Conservation (phyloP, 148 eudicot genomes). For the Fagopyrum esculentum region DNA sequence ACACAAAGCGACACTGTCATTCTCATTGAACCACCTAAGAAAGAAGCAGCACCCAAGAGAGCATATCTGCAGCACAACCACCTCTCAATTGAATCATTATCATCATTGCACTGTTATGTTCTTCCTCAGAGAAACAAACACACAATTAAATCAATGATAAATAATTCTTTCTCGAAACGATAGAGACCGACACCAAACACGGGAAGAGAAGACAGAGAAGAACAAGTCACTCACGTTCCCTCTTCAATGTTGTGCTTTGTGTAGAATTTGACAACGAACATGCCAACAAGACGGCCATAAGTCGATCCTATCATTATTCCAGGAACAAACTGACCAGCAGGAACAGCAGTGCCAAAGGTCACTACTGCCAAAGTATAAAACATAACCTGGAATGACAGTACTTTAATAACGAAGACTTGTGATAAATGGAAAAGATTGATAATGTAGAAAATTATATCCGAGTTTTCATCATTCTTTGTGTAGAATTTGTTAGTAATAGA, state of each 20-base stretch:
- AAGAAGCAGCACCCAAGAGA: slow-evolving; percentile 94
- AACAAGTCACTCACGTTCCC: slow-evolving; percentile 72
- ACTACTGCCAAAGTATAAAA: slow-evolving; percentile 86
- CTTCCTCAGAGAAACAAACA: background rate
- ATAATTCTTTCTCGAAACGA: too few species aligned
- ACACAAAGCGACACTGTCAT: slow-evolving; percentile 97
- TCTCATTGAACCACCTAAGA: slow-evolving; percentile 98
- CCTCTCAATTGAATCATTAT: background rate
- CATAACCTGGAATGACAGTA: slow-evolving; percentile 56
- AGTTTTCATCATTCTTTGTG: too few species aligned
- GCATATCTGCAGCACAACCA: slow-evolving; percentile 57
- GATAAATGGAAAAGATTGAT: background rate
- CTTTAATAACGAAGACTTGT: background rate
- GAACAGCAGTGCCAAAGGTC: slow-evolving; percentile 97
- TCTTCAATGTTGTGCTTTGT: slow-evolving; percentile 90
- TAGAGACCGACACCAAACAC: background rate
- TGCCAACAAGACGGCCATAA: slow-evolving; percentile 98
- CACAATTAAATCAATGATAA: too few species aligned
- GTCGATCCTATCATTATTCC: slow-evolving; percentile 99
- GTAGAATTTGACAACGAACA: slow-evolving; percentile 89
- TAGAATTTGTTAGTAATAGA: background rate
- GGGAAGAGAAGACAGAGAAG: slow-evolving; percentile 4
- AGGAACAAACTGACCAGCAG: slow-evolving; percentile 98
- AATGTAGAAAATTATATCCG: background rate
- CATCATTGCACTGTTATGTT: background rate